phyloP scores from a whole-genome alignment of 345 rosid genomes.

The Raphanus sativus region DNA sequence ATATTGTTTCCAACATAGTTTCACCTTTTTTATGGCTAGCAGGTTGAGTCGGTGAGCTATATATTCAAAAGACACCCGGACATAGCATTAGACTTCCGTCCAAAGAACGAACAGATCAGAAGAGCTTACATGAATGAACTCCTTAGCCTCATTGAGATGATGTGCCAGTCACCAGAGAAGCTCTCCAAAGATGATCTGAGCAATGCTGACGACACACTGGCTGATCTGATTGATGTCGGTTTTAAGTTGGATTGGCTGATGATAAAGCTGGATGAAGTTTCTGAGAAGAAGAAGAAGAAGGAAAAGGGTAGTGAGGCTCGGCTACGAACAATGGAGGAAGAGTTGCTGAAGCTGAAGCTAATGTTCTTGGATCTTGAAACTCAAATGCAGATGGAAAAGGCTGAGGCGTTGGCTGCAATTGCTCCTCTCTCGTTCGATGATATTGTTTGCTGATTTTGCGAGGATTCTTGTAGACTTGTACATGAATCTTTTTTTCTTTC shows the following conservation, averaged over 20 bases:
- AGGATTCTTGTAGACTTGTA: not conserved
- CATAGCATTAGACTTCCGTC: constrained; percentile 9
- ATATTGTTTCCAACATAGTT: not conserved
- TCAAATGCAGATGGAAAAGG: constrained; percentile 21
- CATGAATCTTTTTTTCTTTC: not conserved
- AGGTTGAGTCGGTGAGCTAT: not conserved
- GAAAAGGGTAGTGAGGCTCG: not conserved
- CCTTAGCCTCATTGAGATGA: constrained; percentile 3
- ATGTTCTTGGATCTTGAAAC: constrained; percentile 9
- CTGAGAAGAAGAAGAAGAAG: constrained; percentile 2
- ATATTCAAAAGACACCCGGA: constrained; percentile 27
- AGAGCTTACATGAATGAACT: constrained; percentile 19
- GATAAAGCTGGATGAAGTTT: constrained; percentile 17
- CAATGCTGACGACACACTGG: constrained; percentile 12
- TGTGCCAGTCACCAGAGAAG: constrained; percentile 23
- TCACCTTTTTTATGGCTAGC: not conserved
- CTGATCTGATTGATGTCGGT: constrained; percentile 20
- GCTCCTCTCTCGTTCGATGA: constrained; percentile 28
- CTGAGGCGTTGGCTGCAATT: not conserved
- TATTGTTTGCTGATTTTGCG: constrained; percentile 4
- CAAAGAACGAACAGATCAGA: constrained; percentile 5
- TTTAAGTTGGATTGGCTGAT: constrained; percentile 25
- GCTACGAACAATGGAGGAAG: not conserved
- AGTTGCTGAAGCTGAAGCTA: constrained; percentile 16
- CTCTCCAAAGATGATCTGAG: constrained; percentile 20